Base-by-base conservation (phyloP, 495 filamentous ascomycete species). In the Opeltia flavorubescens region DNA sequence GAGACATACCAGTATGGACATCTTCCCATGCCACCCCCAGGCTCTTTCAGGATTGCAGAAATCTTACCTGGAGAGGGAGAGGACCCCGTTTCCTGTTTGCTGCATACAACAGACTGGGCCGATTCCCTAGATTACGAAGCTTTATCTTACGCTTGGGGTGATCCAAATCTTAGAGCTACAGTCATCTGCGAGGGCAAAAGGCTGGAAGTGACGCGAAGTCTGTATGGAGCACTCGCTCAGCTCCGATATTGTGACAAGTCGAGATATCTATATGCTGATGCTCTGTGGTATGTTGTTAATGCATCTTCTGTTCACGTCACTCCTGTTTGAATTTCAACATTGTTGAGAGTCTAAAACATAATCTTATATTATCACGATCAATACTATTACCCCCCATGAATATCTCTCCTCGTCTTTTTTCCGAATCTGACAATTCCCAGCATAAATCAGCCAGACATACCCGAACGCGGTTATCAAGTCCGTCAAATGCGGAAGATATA, bases 41-140 rank as follows among this genome's bases (percentile, higher is more conserved):
- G 25, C 48, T 50, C 48, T 20, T 54, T 54, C 43, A 45, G 48
- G 26, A 41, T 54, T 28, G 36, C 41, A 27, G 48, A 54, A 28
- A 35, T 54, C 36, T 42, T 50, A 13, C 48, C 47, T 18, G 51
- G 51, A 6, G 29, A 28, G 31, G 48, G 43, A 46, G 31, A 23
- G 12, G 42, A 50, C 34, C 49, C 49, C 24, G 38, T 55, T 27
- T 48, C 44, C 17, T 55, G 49, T 49, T 35, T 48, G 44, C 39
- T 55, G 9, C 52, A 48, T 33, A 29, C 9, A 33, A 43, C 47
- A 29, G 29, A 49, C 39, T 49, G 39, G 39, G 5, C 39, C 39
- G 43, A 50, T 42, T 26, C 35, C 5, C 43, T 33, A 1, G 45
- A 41, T 20, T 47, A 47, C 18, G 45, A 47, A 30, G 45, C 45